Evolutionary conservation across 2,329 filamentous ascomycete genomes (phyloP).

Genomic region (Xylaria hypoxylon): DNA sequence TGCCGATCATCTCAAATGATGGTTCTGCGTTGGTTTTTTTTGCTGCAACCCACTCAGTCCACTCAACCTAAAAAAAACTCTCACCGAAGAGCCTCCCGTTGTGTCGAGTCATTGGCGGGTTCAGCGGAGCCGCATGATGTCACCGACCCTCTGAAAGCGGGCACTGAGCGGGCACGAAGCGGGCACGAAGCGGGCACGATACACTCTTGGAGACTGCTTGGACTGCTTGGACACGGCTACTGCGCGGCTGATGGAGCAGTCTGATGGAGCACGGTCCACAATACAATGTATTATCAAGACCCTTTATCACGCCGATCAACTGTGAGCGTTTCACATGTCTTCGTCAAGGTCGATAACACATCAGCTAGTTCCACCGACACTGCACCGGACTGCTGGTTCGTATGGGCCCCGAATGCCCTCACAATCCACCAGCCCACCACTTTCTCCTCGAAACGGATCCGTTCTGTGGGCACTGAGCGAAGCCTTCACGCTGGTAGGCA

Average conservation of each 20-base stretch:
- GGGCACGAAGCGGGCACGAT: constrained; percentile 2
- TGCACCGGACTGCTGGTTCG: constrained; percentile 20
- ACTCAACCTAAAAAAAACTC: constrained; percentile 34
- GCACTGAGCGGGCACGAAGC: too few relatives aligned
- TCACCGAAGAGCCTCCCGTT: constrained; percentile 34
- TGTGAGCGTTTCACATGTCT: constrained; percentile 32
- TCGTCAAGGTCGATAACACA: constrained; percentile 17
- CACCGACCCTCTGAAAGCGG: constrained; percentile 27
- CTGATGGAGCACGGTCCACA: constrained; percentile 28
- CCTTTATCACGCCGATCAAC: constrained; percentile 29
- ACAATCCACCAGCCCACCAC: constrained; percentile 14
- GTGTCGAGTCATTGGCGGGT: constrained; percentile 35
- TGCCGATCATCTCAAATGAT: constrained; percentile 26
- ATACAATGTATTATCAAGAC: constrained; percentile 9
- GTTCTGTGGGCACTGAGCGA: constrained; percentile 26
- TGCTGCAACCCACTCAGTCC: constrained; percentile 15
- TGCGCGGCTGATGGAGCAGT: constrained; percentile 29
- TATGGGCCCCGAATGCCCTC: constrained; percentile 31
- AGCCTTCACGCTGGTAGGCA: constrained; percentile 18
- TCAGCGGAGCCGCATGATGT: constrained; percentile 42
- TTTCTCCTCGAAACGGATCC: constrained; percentile 25
- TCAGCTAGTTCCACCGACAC: constrained; percentile 29
- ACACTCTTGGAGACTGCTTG: too few relatives aligned
- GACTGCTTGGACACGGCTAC: constrained; percentile 4
- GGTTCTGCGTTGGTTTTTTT: constrained; percentile 25